Evolutionary conservation across 352 stramenopile species (phyloP).

Genomic region (Paralagenidium karlingii): DNA sequence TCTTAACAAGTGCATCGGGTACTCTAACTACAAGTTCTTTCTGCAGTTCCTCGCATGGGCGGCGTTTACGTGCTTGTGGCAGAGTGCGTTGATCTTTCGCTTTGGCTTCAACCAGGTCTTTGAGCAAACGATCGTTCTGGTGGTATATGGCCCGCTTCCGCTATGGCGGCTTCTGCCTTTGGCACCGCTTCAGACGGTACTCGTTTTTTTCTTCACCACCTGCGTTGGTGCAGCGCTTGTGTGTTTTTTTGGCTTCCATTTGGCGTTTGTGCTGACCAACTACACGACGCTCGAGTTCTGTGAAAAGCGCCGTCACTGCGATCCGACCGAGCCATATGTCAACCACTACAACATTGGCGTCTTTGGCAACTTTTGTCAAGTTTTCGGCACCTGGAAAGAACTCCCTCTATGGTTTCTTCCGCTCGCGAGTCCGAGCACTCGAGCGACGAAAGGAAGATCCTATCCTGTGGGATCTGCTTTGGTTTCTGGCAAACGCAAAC

Average conservation of each 20-base stretch:
- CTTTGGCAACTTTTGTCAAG: slow-evolving; percentile 58
- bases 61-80: slow-evolving; percentile 44
- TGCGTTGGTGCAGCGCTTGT: slow-evolving; percentile 50
- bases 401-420: slow-evolving; percentile 64
- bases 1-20: slow-evolving; percentile 86
- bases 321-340: too few species aligned
- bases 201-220: slow-evolving; percentile 55
- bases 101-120: slow-evolving; percentile 41
- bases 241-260: slow-evolving; percentile 68
- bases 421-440: slow-evolving; percentile 41
- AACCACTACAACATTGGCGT: slow-evolving; percentile 74
- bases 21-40: slow-evolving; percentile 87
- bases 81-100: slow-evolving; percentile 51
- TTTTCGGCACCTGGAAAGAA: slow-evolving; percentile 52
- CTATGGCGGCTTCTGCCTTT: neutral
- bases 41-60: slow-evolving; percentile 76
- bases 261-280: slow-evolving; percentile 56
- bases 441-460: too few species aligned
- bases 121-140: slow-evolving; percentile 11
- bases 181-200: slow-evolving; percentile 19
- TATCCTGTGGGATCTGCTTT: too few species aligned
- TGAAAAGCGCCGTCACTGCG: slow-evolving; percentile 66
- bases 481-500: too few species aligned
- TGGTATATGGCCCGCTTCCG: neutral
- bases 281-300: slow-evolving; percentile 82